Evolutionary conservation across 176 grass and related monocot species (phyloP).

Genomic region (Zoysia pacifica): DNA sequence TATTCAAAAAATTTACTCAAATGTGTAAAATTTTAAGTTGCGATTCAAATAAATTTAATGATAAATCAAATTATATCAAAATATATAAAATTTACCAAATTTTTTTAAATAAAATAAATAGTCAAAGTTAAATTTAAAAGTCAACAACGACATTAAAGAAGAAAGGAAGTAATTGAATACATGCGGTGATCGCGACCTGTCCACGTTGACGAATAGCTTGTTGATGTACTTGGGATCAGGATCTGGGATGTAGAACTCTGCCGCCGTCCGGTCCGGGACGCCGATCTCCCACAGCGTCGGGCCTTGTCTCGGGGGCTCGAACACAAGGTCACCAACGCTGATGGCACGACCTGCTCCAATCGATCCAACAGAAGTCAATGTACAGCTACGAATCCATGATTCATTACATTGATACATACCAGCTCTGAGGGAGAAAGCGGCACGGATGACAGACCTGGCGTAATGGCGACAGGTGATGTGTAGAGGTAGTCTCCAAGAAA

Average conservation of each 20-base stretch:
- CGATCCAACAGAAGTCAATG: neutral
- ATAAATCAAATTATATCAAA: too few species aligned
- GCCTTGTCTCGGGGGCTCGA: slow-evolving; percentile 58
- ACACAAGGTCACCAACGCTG: slow-evolving; percentile 52
- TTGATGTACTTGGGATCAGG: slow-evolving; percentile 50
- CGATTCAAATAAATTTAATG: too few species aligned
- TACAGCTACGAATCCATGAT: neutral
- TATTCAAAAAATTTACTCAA: too few species aligned
- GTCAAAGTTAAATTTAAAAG: too few species aligned
- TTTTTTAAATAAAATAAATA: too few species aligned
- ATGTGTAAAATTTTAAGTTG: too few species aligned
- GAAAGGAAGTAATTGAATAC: neutral
- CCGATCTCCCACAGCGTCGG: slow-evolving; percentile 86
- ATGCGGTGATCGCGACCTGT: slow-evolving; percentile 32
- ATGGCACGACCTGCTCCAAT: slow-evolving; percentile 8
- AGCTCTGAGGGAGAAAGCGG: neutral
- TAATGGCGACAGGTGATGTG: slow-evolving; percentile 39
- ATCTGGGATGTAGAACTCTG: slow-evolving; percentile 73
- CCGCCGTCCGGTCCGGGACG: slow-evolving; percentile 61
- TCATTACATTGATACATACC: neutral
- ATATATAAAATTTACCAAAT: too few species aligned
- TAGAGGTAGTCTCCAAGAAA: slow-evolving; percentile 65
- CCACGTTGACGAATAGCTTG: slow-evolving; percentile 39
- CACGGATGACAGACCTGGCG: slow-evolving; percentile 27
- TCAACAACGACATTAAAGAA: too few species aligned